Base-by-base conservation (phyloP, 805 yeast species). In the Ogataea nakhonphanomensis region DNA sequence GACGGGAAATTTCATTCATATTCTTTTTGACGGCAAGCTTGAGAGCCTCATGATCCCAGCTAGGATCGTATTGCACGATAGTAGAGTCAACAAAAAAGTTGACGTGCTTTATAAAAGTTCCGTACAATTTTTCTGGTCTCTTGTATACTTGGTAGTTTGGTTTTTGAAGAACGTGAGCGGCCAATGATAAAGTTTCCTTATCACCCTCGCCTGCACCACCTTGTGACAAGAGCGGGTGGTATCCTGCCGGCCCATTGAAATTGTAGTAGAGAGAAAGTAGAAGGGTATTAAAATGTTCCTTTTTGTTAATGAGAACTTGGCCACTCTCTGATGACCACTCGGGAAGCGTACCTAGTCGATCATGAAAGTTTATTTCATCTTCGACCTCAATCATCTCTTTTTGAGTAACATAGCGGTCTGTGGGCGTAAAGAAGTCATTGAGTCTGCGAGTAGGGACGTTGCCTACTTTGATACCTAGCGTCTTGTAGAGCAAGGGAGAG, bases 121-220 rank as follows among this genome's bases (percentile, higher is more conserved):
- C 62, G 32, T 49, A 57, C 9, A 54, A 23, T 32, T 49, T 55
- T 30, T 53, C 60, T 1, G 60, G 56, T 33, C 40, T 59, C 8
- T 67, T 64, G 38, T 66, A 64, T 2, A 70, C 65, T 57, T 78
- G 83, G 50, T 78, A 78, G 44, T 64, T 74, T 1, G 71, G 67
- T 32, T 70, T 56, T 3, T 62, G 59, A 27, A 71, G 59, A 8
- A 69, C 69, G 30, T 69, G 68, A 6, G 87, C 81, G 1, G 88
- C 84, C 0, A 86, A 81, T 35, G 78, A 66, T 35, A 81, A 74
- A 0, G 91, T 82, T 48, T 83, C 90, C 54, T 84, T 83, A 55
- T 83, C 90, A 41, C 90, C 90, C 59, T 81, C 86, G n/a, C 91
- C 91, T 2, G 72, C 73, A 30, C 71, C 71, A 28, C 84, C 83